phyloP scores from a whole-genome alignment of 306 rosid species.

The Glycine soja region DNA sequence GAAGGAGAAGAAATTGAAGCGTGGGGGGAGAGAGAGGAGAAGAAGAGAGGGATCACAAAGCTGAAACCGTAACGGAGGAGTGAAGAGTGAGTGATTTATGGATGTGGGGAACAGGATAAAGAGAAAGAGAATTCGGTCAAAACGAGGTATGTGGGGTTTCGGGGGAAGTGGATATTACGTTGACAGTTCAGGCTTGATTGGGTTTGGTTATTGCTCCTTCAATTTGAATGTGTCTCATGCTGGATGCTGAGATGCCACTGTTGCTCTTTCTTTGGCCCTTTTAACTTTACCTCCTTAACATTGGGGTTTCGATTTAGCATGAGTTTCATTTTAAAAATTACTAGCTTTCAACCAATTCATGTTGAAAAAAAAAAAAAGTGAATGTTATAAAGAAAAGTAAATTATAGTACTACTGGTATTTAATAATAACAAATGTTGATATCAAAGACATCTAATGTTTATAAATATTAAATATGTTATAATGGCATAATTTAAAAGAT shows the following conservation, averaged over 20 bases:
- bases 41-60: not conserved
- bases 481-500: too few species aligned
- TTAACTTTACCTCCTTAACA: not conserved
- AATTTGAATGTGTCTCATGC: not conserved
- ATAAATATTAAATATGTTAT: too few species aligned
- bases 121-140: conserved; percentile 44
- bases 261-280: not conserved
- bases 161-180: conserved; percentile 33
- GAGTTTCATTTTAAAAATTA: too few species aligned
- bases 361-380: too few species aligned
- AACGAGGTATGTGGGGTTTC: conserved; percentile 48
- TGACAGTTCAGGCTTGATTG: conserved; percentile 39
- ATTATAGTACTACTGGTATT: too few species aligned
- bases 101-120: conserved; percentile 1
- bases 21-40: not conserved
- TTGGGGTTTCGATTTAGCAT: not conserved
- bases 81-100: not conserved
- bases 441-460: too few species aligned
- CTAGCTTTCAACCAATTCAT: too few species aligned
- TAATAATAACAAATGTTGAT: too few species aligned
- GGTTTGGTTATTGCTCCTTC: conserved; percentile 28
- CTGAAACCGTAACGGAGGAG: conserved; percentile 27
- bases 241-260: conserved; percentile 19
- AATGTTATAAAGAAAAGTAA: too few species aligned
- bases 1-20: conserved; percentile 21